Percentiles rank a stretch among this genome's conserved stretches.
Evolutionary conservation across 345 rosid species (phyloP).

Genomic region (Gossypium herbaceum): DNA sequence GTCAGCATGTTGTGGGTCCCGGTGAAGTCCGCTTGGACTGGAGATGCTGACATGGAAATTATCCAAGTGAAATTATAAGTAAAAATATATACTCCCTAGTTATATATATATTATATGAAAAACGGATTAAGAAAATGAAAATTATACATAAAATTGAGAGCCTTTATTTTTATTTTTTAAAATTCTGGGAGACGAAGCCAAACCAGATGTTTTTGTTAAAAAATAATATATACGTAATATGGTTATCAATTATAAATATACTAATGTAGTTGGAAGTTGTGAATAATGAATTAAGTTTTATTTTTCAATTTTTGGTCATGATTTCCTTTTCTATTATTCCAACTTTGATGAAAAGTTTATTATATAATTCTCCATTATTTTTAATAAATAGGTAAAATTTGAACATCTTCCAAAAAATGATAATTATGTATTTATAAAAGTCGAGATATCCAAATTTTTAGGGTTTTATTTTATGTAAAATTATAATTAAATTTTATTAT

Average conservation of each 20-base stretch:
- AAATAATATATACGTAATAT: neutral
- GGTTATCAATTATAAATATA: slow-evolving; percentile 10
- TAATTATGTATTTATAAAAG: too few relatives aligned
- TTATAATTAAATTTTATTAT: too few relatives aligned
- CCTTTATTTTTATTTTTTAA: neutral
- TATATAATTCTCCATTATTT: too few relatives aligned
- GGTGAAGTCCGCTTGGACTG: slow-evolving; percentile 72
- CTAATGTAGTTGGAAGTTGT: neutral
- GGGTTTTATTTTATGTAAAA: too few relatives aligned
- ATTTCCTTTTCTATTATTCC: too few relatives aligned
- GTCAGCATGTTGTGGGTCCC: slow-evolving; percentile 50
- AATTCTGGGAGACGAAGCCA: slow-evolving; percentile 42
- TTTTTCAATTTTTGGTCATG: neutral
- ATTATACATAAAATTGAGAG: neutral
- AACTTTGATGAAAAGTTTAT: too few relatives aligned
- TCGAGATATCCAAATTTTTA: too few relatives aligned
- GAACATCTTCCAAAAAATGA: too few relatives aligned
- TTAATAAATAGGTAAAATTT: too few relatives aligned
- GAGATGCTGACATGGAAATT: slow-evolving; percentile 44
- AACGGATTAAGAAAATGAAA: neutral
- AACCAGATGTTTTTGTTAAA: slow-evolving; percentile 21
- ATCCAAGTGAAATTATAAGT: neutral
- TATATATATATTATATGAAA: neutral
- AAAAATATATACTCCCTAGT: neutral
- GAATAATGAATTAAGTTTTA: neutral